phyloP scores from a whole-genome alignment of 768 basidiomycete genomes.

The Lactarius sp. region DNA sequence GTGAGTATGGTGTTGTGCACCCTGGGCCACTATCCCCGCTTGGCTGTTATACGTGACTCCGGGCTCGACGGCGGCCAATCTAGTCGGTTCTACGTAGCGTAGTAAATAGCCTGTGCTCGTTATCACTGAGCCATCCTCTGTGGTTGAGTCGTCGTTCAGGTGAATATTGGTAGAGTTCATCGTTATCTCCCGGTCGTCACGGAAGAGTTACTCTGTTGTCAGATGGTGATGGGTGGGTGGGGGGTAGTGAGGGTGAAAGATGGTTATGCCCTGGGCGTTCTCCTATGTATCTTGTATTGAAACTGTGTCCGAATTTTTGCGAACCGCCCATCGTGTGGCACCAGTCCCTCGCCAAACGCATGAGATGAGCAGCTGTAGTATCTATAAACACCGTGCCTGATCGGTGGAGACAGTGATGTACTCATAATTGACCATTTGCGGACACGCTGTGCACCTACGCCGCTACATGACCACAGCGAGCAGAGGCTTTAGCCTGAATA shows the following conservation, averaged over 20 bases:
- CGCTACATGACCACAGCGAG: no score
- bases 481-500: background rate
- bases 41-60: background rate
- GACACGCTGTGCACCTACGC: background rate
- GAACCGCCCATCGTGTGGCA: conserved; percentile 11
- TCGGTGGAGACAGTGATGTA: no score
- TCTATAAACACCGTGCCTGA: no score
- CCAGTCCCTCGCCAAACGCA: background rate
- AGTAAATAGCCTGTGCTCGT: background rate
- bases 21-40: background rate
- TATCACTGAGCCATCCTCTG: background rate
- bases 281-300: background rate
- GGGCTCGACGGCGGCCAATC: background rate
- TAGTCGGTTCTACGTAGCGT: background rate
- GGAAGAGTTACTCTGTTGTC: background rate
- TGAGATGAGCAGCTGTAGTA: no score
- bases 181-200: background rate
- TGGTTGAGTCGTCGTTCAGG: background rate
- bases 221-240: background rate
- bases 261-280: background rate
- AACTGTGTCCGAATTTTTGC: background rate
- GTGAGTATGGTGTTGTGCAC: background rate
- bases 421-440: background rate
- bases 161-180: conserved; percentile 5
- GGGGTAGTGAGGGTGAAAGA: background rate